Base-by-base conservation (phyloP, 495 filamentous ascomycete species). In the Talaromyces liani region DNA sequence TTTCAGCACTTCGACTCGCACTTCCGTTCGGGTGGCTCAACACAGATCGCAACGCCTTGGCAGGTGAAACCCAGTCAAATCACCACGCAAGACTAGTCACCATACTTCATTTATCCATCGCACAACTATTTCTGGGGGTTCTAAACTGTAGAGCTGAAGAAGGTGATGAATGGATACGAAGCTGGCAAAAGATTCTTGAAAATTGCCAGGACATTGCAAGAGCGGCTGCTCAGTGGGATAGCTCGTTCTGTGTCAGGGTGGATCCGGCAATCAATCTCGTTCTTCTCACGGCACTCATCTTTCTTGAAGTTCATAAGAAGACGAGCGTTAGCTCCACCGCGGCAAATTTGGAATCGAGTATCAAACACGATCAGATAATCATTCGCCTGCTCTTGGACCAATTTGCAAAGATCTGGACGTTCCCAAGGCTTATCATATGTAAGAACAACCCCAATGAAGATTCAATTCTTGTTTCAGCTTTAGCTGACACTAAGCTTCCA, bases 231-330 rank as follows among this genome's bases (percentile, higher is more conserved):
- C 66, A 70, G 53, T 70, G 66, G 66, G 58, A 70, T 57, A 65
- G 63, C 57, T 31, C 63, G 16, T 67, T 66, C 59, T 66, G 60
- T 45, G 22, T 68, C 4, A 63, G 6, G 8, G 68, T 68, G 2
- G 68, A 70, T 41, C 68, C 68, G 24, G 68, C 66, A 6, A 70
- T 68, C 24, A 31, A 53, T 1, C 65, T 70, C 7, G 68, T 45
- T 34, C 45, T 67, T 27, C 68, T 70, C 34, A 65, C 65, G 16
- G 54, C 63, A 18, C 67, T 68, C 0, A 61, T 70, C 1, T 64
- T 70, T 16, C 51, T 70, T 3, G 33, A 67, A 51, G 58, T 70
- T 7, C 68, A 70, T 45, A 67, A 33, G 53, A 67, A 63, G 39
- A 65, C 61, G 6, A 58, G 25, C 6, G 24, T 62, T 22, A n/a